Base-by-base conservation (phyloP, 805 yeast genomes). In the Komagataella ulmi region DNA sequence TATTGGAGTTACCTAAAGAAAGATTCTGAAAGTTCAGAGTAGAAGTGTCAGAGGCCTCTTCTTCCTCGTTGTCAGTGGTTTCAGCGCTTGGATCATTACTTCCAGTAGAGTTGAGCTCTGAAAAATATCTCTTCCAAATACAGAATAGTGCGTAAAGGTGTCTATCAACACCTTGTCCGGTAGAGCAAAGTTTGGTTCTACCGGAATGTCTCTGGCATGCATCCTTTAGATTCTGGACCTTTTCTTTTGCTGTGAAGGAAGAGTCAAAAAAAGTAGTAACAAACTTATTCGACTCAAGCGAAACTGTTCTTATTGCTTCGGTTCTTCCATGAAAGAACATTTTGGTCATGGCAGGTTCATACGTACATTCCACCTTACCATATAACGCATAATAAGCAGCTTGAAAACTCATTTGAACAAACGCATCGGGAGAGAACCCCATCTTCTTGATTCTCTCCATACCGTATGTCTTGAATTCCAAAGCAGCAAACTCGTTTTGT, bases 261-360 rank as follows among this genome's bases (percentile, higher is more conserved):
- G 73, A 68, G 60, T 87, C 93, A 63, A 91, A 85, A 63, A 89
- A 84, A 56, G 87, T 85, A 52, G 95, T 79, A 17, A 88, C 95
- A 68, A 88, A 89, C 48, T 77, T 72, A 61, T 85, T 85, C 0
- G 93, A 83, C 62, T 88, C 88, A 58, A 78, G 73, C 6, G 91
- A 81, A 3, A 89, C 97, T 0, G 95, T 77, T 60, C 97, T 74
- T 52, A 89, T 81, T 3, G 96, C 95, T 66, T 89, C 97, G 1
- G 97, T 89, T 64, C 97, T 77, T 8, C 97, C 97, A 62, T 89
- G 96, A 56, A 83, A 75, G 63, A 83, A 89, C 54, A 72, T 72
- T 65, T 89, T 89, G 3, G 97, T 90, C 97, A 89, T 89, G 7
- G 96, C 96, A 1, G 97, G 97, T 68, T 89, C 97, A 64, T 89